Conservation (phyloP, 768 basidiomycete genomes). For the Pluteus cervinus region DNA sequence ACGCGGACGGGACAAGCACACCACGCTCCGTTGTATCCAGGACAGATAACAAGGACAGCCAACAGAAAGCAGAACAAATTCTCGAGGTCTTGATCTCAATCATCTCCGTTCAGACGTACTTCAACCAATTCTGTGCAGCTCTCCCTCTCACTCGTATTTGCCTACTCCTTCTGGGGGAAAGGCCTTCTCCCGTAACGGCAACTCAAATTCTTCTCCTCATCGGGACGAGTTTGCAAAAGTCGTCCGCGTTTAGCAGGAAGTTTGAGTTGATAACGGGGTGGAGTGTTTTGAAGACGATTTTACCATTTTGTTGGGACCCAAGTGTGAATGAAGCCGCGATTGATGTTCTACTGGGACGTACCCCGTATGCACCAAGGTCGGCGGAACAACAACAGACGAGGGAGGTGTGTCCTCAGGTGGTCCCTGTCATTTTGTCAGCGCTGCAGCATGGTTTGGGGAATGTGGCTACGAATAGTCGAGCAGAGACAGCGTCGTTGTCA, state of each 20-base stretch:
- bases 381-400: conserved; percentile 19
- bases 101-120: conserved; percentile 47
- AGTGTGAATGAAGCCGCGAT: conserved; percentile 64
- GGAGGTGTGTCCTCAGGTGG: conserved; percentile 60
- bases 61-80: conserved; percentile 63
- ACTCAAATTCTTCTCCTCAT: conserved; percentile 58
- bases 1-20: no score
- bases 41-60: conserved; percentile 41
- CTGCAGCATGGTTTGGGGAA: conserved; percentile 50
- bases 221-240: conserved; percentile 44
- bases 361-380: no score
- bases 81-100: conserved; percentile 59
- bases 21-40: conserved; percentile 53
- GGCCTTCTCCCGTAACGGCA: conserved; percentile 56
- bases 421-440: conserved; percentile 66
- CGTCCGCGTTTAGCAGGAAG: conserved; percentile 65
- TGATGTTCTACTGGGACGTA: conserved; percentile 58
- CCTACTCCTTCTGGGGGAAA: conserved; percentile 73
- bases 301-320: conserved; percentile 66
- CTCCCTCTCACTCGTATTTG: conserved; percentile 77
- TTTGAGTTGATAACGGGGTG: conserved; percentile 87
- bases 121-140: conserved; percentile 64
- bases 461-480: conserved; percentile 31
- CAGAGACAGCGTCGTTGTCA: conserved; percentile 15
- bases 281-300: conserved; percentile 60